These are phyloP conservation scores for Colletotrichum sp. DNA, from an alignment of 2,329 filamentous ascomycete genomes.

Conservation along the genomic window DNA sequence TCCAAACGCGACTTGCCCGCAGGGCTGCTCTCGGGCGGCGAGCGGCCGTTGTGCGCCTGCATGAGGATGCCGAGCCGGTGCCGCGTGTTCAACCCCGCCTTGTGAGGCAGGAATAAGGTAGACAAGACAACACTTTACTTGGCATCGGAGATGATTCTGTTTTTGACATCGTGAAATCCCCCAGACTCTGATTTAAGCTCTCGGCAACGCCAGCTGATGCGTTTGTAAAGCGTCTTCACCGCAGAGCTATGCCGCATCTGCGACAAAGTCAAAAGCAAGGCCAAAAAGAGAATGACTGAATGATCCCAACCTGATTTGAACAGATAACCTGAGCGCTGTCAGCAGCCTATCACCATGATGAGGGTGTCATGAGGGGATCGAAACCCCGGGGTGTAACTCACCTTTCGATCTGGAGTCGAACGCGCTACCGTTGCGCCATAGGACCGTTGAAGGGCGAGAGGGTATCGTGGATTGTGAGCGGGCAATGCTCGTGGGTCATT, in stretches of 20 bases:
- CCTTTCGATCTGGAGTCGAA: conserved; percentile 3
- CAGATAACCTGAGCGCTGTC: neutral
- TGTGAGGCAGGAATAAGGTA: neutral
- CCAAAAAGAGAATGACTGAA: neutral
- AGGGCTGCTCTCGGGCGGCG: conserved; percentile 5
- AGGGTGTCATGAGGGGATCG: neutral
- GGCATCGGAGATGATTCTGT: neutral
- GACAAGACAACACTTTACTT: neutral
- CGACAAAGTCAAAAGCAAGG: neutral
- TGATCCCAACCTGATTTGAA: conserved; percentile 10
- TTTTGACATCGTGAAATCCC: neutral
- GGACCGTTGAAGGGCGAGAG: neutral
- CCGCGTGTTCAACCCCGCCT: neutral
- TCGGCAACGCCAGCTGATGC: neutral
- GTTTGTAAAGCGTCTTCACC: neutral
- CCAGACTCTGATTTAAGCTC: neutral
- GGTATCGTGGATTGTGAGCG: neutral
- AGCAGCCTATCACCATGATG: neutral
- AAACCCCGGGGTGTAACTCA: neutral
- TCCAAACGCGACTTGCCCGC: conserved; percentile 10
- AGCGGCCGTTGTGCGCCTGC: neutral
- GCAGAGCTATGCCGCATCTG: neutral
- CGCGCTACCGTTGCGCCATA: conserved; percentile 12
- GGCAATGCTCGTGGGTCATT: neutral
- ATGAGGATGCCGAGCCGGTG: neutral